Conservation (phyloP, 1,139 yeast genomes). For the Saccharomycopsis crataegensis region DNA sequence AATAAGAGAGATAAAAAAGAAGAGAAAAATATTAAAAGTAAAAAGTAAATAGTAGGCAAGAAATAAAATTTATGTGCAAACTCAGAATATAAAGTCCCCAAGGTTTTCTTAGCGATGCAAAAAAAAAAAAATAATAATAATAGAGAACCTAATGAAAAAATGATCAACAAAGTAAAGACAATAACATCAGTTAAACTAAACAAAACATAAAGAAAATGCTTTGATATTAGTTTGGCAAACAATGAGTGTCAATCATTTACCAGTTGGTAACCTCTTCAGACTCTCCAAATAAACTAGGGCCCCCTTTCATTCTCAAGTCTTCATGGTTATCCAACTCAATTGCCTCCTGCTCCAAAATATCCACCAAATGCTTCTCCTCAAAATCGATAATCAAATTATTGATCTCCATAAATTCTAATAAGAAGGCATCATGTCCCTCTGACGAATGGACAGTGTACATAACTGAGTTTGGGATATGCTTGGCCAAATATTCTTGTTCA, state of each 20-base stretch:
- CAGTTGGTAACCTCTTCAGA: slow-evolving; percentile 90
- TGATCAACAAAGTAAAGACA: no score
- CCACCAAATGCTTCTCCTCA: slow-evolving; percentile 48
- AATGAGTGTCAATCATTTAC: slow-evolving; percentile 32
- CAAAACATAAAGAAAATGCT: no score
- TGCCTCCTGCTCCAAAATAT: slow-evolving; percentile 39
- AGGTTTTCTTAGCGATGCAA: no score
- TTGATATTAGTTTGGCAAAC: no score
- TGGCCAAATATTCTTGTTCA: slow-evolving; percentile 82
- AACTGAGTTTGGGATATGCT: slow-evolving; percentile 59
- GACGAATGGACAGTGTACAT: slow-evolving; percentile 76
- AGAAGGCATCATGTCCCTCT: slow-evolving; percentile 98
- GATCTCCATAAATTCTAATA: slow-evolving; percentile 79
- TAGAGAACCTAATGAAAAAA: no score
- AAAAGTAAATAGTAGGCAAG: not conserved
- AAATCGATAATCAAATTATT: slow-evolving; percentile 65
- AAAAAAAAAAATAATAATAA: no score
- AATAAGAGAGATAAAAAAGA: not conserved
- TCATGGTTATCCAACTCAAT: slow-evolving; percentile 41
- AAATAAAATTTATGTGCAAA: not conserved
- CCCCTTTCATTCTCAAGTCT: slow-evolving; percentile 34
- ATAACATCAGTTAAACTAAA: no score
- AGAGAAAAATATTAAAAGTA: not conserved
- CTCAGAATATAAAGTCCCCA: no score
- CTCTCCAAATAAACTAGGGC: slow-evolving; percentile 83